These are phyloP conservation scores for Fusarium sp. DNA, from an alignment of 2,329 filamentous ascomycete genomes.

Conservation along the genomic window DNA sequence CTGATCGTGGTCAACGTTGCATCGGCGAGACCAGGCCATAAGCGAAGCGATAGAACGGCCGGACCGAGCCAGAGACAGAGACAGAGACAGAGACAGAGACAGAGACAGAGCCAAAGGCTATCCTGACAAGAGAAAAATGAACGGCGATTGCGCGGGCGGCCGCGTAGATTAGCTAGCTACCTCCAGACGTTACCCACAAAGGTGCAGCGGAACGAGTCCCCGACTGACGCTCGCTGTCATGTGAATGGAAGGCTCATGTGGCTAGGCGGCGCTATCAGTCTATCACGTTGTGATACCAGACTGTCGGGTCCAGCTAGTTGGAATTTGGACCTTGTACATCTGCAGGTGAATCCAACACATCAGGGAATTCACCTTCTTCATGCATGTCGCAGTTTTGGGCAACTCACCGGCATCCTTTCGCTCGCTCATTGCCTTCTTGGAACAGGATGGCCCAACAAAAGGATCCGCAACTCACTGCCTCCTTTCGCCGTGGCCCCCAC, in stretches of 20 bases:
- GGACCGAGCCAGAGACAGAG: neutral
- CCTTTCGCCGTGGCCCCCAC: slow-evolving; percentile 5
- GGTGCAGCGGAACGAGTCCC: slow-evolving; percentile 40
- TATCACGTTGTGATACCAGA: slow-evolving; percentile 41
- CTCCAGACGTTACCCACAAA: slow-evolving; percentile 9
- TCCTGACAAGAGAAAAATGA: slow-evolving; percentile 3
- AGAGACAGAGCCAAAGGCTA: neutral
- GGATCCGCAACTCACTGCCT: slow-evolving; percentile 8
- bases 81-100: neutral
- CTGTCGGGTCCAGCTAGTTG: slow-evolving; percentile 44
- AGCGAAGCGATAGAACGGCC: slow-evolving; percentile 6
- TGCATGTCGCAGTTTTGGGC: slow-evolving; percentile 36
- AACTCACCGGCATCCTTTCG: slow-evolving; percentile 10
- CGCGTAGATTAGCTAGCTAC: slow-evolving; percentile 10
- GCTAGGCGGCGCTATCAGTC: slow-evolving; percentile 32
- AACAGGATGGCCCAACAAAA: slow-evolving; percentile 19
- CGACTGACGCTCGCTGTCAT: slow-evolving; percentile 43
- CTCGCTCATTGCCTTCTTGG: slow-evolving; percentile 22
- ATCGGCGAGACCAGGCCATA: slow-evolving; percentile 1
- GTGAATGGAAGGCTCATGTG: slow-evolving; percentile 47
- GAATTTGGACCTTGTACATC: slow-evolving; percentile 17
- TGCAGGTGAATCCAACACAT: slow-evolving; percentile 31
- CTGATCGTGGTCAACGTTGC: slow-evolving; percentile 7
- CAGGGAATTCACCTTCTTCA: slow-evolving; percentile 9
- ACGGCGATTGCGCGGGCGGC: slow-evolving; percentile 15